Evolutionary conservation across 2,329 filamentous ascomycete species (phyloP).

Genomic region (Hortaea werneckii): DNA sequence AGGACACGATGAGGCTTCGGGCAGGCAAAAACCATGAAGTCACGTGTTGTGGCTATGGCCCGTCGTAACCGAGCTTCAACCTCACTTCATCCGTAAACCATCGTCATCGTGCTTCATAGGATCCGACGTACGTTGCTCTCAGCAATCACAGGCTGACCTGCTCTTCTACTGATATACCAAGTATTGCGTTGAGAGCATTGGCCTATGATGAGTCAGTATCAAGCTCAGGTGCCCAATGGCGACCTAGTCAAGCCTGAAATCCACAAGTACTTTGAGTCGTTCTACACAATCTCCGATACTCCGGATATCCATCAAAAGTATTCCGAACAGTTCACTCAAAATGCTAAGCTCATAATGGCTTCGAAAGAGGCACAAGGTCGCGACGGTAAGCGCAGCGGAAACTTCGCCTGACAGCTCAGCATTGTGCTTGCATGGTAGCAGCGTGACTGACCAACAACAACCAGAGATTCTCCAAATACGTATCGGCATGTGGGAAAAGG

Average conservation of each 20-base stretch:
- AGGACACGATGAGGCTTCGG: too few relatives aligned
- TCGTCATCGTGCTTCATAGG: not conserved
- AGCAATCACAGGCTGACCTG: too few relatives aligned
- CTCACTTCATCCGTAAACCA: not conserved
- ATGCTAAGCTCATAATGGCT: conserved; percentile 45
- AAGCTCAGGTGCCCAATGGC: conserved; percentile 16
- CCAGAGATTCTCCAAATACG: conserved; percentile 43
- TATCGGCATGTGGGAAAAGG: conserved; percentile 44
- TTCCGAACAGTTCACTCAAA: conserved; percentile 36
- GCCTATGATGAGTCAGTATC: conserved; percentile 23
- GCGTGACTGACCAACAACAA: too few relatives aligned
- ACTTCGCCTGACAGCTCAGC: not conserved
- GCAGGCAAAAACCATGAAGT: too few relatives aligned
- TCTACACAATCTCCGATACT: conserved; percentile 38
- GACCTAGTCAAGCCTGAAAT: conserved; percentile 30
- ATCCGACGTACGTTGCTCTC: not conserved
- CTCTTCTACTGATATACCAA: too few relatives aligned
- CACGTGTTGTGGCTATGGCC: too few relatives aligned
- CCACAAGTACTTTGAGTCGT: conserved; percentile 36
- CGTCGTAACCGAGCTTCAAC: not conserved
- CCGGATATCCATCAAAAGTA: conserved; percentile 41
- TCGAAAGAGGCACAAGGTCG: conserved; percentile 36
- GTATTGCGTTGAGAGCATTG: not conserved
- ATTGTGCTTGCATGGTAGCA: not conserved
- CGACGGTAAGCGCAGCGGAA: conserved; percentile 28